Percentiles rank a stretch among this genome's conserved stretches.
Conservation (phyloP, 495 filamentous ascomycete species). For the Penicillium silybi region DNA sequence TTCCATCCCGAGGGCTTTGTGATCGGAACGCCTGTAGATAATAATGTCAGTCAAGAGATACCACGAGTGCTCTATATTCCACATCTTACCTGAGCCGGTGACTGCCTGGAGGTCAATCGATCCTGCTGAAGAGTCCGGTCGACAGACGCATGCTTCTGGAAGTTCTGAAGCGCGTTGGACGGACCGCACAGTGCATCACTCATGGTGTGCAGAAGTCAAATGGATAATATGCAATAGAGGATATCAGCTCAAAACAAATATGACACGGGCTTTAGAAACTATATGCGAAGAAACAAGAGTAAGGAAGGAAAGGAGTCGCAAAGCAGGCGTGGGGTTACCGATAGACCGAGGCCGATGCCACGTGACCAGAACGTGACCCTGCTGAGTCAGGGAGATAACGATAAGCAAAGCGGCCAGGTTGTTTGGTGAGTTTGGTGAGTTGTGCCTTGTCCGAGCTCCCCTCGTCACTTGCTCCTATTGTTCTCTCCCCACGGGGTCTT, state of each 20-base stretch:
- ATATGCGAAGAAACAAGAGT: not conserved
- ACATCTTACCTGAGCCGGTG: conserved; percentile 51
- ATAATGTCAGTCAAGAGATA: conserved; percentile 13
- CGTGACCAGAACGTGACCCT: conserved; percentile 20
- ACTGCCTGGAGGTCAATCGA: conserved; percentile 52
- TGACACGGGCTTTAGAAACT: not conserved
- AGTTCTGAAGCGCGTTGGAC: conserved; percentile 80
- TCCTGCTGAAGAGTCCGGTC: conserved; percentile 87
- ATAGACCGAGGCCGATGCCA: conserved; percentile 26
- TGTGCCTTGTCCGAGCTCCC: conserved; percentile 21
- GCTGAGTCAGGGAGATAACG: conserved; percentile 28
- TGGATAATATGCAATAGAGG: not conserved
- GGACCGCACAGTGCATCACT: conserved; percentile 82
- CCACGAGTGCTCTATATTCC: not conserved
- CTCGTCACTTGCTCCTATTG: conserved; percentile 24
- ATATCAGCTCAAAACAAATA: not conserved
- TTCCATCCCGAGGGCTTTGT: conserved; percentile 48
- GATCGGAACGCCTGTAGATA: conserved; percentile 59
- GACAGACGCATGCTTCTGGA: conserved; percentile 73
- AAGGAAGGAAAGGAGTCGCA: not conserved
- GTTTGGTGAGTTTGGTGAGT: conserved; percentile 15
- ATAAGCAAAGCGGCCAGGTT: conserved; percentile 40
- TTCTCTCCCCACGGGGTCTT: conserved; percentile 10
- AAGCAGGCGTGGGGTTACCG: conserved; percentile 18
- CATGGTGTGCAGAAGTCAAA: conserved; percentile 48